Conservation (phyloP, 2,329 filamentous ascomycete genomes). For the Alternaria sp. region DNA sequence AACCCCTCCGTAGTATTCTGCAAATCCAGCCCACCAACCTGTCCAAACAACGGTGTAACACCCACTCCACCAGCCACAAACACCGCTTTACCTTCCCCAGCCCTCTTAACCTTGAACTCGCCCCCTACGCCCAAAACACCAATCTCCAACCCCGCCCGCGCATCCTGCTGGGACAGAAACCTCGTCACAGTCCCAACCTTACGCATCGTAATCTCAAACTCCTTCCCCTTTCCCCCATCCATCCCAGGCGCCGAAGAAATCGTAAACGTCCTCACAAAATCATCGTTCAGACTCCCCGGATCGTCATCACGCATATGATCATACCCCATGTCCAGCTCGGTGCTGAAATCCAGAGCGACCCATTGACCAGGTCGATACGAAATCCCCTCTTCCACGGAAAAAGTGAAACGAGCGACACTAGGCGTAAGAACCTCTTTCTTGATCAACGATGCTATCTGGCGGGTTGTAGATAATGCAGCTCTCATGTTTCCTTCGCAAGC, state of each 20-base stretch:
- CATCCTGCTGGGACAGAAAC: conserved; percentile 68
- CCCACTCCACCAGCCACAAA: conserved; percentile 84
- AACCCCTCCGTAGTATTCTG: conserved; percentile 49
- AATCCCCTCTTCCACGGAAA: conserved; percentile 56
- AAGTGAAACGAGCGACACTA: conserved; percentile 71
- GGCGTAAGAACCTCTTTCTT: conserved; percentile 69
- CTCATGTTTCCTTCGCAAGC: conserved; percentile 62
- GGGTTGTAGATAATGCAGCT: conserved; percentile 19
- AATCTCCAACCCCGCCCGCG: conserved; percentile 65
- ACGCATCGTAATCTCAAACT: conserved; percentile 77
- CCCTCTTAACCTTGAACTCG: conserved; percentile 59
- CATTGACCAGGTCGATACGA: conserved; percentile 77
- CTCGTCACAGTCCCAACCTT: conserved; percentile 73
- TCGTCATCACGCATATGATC: conserved; percentile 85
- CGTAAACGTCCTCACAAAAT: conserved; percentile 84
- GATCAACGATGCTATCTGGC: conserved; percentile 64
- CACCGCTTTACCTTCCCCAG: conserved; percentile 52
- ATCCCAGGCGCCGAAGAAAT: conserved; percentile 67
- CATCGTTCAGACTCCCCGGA: conserved; percentile 81
- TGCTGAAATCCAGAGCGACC: conserved; percentile 75
- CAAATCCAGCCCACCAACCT: conserved; percentile 56
- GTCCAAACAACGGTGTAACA: conserved; percentile 81
- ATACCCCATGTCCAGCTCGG: conserved; percentile 76
- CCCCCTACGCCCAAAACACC: conserved; percentile 79
- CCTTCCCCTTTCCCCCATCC: conserved; percentile 40